Evolutionary conservation across 805 yeast genomes (phyloP), one percentile per base, ranked within the genome.

Genomic region (Saccharomycopsis babjevae): DNA sequence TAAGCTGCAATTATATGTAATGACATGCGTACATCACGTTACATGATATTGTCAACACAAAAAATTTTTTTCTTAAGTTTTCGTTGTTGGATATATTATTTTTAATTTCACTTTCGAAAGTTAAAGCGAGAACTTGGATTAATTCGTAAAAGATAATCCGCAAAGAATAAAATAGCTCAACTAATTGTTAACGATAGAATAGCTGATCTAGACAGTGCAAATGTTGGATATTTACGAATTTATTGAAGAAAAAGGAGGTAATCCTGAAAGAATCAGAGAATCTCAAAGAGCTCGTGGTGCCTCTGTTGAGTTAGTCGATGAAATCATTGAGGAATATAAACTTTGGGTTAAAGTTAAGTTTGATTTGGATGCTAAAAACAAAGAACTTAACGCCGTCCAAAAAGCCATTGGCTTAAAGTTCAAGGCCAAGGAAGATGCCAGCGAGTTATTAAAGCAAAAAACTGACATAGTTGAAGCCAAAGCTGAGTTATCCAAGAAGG

Each of bases 211-310:
- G 15, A 34, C 38, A 46, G n/a, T 3, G n/a, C 56, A 16, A 60
- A 93, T 94, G 99, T 84, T 94, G 76, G 99, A 94, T 74, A 89
- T 94, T 67, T 79, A 86, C 67, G 88, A 88, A 72, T 94, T 94
- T 73, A 86, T 94, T 68, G 96, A 85, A 68, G 99, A 94, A 72
- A 93, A 91, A 76, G 99, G 99, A 62, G 99, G 99, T 65, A 83
- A 92, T 74, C 97, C 99, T 52, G 93, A 92, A 67, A 78, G 78
- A 59, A 90, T 94, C 72, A 87, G 87, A 73, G 83, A 78, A 70
- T 92, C 97, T 43, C 99, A 94, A 76, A 84, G 78, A 74, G 96
- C 96, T 65, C 90, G 99, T 79, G 96, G 96, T 64, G 98, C 83
- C 68, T 78, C 94, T 40, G 98, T 92, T 59, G 99, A 94, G 75